phyloP scores from a whole-genome alignment of 2,329 filamentous ascomycete species.

The Colletotrichum sidae region DNA sequence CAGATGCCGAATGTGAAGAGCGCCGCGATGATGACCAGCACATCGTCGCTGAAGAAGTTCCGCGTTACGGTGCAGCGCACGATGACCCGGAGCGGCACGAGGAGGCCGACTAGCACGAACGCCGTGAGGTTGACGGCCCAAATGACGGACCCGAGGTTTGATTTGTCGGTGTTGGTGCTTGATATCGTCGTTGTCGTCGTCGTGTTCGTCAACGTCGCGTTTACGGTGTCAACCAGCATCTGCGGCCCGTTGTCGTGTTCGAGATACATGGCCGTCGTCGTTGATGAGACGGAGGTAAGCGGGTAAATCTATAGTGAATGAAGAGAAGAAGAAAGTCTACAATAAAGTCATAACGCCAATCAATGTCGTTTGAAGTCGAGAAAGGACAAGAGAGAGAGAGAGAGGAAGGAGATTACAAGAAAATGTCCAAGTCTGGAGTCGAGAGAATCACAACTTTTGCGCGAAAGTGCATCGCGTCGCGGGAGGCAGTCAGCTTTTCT shows the following conservation, averaged over 20 bases:
- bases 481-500: constrained; percentile 16
- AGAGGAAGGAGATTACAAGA: not conserved
- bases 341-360: constrained; percentile 17
- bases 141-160: constrained; percentile 21
- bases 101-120: constrained; percentile 27
- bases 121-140: constrained; percentile 34
- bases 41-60: constrained; percentile 34
- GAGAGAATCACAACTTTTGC: not conserved
- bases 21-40: constrained; percentile 31
- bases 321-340: not conserved
- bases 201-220: not conserved
- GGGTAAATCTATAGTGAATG: too few species aligned
- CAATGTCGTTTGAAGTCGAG: constrained; percentile 1
- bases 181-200: not conserved
- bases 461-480: not conserved
- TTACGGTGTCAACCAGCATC: not conserved
- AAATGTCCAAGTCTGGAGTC: not conserved
- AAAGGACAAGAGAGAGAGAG: not conserved
- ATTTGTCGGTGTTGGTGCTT: not conserved
- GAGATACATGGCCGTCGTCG: constrained; percentile 6
- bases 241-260: constrained; percentile 8
- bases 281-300: not conserved
- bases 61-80: constrained; percentile 32
- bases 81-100: constrained; percentile 24
- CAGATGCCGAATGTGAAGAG: constrained; percentile 33